Conservation (phyloP, 2,329 filamentous ascomycete genomes). For the Colletotrichum sp. region DNA sequence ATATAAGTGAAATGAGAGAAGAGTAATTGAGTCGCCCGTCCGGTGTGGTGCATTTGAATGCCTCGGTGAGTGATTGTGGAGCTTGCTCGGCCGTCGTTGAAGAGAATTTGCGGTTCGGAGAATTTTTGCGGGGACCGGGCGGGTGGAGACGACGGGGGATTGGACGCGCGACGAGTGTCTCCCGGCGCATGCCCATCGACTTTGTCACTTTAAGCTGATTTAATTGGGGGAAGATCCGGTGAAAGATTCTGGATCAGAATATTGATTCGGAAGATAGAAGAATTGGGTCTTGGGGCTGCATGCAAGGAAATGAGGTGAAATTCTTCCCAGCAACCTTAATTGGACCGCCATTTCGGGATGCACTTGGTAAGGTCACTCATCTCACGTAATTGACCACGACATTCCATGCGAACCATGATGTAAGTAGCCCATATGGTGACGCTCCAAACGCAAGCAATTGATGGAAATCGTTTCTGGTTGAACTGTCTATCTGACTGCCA, state of each 20-base stretch:
- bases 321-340: slow-evolving; percentile 1
- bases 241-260: not conserved
- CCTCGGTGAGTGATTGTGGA: not conserved
- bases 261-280: not conserved
- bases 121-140: slow-evolving; percentile 1
- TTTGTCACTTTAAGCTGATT: not conserved
- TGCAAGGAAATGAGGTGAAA: not conserved
- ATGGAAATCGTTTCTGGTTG: not conserved
- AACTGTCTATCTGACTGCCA: not conserved
- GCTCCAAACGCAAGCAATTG: not conserved
- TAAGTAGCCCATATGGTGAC: rapidly evolving
- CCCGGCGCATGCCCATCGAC: not conserved
- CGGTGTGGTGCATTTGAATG: not conserved
- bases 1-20: not conserved
- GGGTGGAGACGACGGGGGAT: not conserved
- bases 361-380: not conserved
- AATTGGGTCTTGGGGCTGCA: not conserved
- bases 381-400: not conserved
- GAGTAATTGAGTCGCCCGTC: not conserved
- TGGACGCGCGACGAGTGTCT: not conserved
- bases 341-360: not conserved
- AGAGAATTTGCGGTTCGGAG: slow-evolving; percentile 14
- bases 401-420: not conserved
- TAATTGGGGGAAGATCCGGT: not conserved
- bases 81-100: not conserved